Evolutionary conservation across 2,329 filamentous ascomycete species (phyloP).

Genomic region (Sclerotinia subarctica): DNA sequence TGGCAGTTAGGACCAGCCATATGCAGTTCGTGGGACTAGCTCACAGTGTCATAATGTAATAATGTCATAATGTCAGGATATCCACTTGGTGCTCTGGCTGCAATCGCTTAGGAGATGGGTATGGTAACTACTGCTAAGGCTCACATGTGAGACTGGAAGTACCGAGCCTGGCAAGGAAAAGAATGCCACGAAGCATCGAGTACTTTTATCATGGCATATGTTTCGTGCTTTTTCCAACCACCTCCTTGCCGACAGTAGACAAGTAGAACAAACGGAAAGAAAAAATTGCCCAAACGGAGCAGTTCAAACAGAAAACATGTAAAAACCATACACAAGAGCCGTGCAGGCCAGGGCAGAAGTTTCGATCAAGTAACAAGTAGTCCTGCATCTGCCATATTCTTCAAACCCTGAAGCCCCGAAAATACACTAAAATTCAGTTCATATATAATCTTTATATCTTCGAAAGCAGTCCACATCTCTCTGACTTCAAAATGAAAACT

Average conservation of each 20-base stretch:
- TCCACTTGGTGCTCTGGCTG: neutral
- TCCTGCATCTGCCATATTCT: neutral
- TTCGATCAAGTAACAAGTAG: neutral
- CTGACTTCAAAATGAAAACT: neutral
- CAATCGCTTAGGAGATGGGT: neutral
- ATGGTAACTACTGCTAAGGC: neutral
- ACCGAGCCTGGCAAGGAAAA: too few species aligned
- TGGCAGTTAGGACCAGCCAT: neutral
- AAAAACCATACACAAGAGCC: neutral
- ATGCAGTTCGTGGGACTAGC: neutral
- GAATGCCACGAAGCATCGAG: neutral
- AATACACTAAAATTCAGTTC: neutral
- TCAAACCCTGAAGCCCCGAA: too few species aligned
- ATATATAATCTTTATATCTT: neutral
- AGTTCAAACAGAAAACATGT: neutral
- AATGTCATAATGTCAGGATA: neutral
- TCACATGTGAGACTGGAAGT: too few species aligned
- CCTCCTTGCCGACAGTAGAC: neutral
- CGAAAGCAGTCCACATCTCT: neutral
- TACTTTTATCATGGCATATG: neutral
- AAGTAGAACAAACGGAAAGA: neutral
- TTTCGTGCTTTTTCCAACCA: neutral
- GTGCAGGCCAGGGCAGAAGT: neutral
- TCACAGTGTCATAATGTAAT: neutral
- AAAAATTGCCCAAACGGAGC: too few species aligned